Evolutionary conservation across 2,329 filamentous ascomycete genomes (phyloP).

Genomic region (Fusarium poae): DNA sequence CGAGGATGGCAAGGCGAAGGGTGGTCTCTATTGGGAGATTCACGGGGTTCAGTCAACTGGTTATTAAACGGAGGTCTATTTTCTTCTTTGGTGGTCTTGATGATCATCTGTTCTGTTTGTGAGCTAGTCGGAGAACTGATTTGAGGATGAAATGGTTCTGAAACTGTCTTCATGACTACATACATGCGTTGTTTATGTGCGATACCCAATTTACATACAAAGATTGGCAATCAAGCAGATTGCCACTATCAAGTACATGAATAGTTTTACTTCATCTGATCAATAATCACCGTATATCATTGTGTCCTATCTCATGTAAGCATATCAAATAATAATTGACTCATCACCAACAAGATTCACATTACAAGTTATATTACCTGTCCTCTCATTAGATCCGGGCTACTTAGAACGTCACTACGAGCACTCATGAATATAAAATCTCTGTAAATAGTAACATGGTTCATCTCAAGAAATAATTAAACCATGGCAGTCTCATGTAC

Average conservation of each 20-base stretch:
- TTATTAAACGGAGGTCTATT: constrained; percentile 10
- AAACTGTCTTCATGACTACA: constrained; percentile 29
- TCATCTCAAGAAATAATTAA: neutral
- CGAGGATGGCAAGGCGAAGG: constrained; percentile 20
- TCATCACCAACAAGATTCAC: neutral
- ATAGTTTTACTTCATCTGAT: neutral
- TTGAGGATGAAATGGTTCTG: constrained; percentile 16
- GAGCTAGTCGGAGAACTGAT: constrained; percentile 4
- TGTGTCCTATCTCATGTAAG: neutral
- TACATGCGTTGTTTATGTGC: constrained; percentile 30
- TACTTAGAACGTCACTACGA: neutral
- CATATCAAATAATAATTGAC: neutral
- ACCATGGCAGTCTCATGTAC: neutral
- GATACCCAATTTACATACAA: constrained; percentile 34
- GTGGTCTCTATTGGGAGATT: constrained; percentile 38
- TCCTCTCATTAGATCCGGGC: neutral
- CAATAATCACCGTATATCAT: neutral
- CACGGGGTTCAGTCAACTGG: constrained; percentile 20
- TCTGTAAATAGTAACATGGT: neutral
- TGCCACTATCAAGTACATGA: constrained; percentile 15
- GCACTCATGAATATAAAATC: neutral
- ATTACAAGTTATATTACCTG: neutral
- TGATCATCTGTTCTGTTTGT: constrained; percentile 4
- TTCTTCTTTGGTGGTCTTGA: constrained; percentile 18
- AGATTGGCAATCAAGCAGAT: constrained; percentile 15